These are phyloP conservation scores for Trichoderma gamsii DNA, from an alignment of 495 filamentous ascomycete species.

Conservation along the genomic window DNA sequence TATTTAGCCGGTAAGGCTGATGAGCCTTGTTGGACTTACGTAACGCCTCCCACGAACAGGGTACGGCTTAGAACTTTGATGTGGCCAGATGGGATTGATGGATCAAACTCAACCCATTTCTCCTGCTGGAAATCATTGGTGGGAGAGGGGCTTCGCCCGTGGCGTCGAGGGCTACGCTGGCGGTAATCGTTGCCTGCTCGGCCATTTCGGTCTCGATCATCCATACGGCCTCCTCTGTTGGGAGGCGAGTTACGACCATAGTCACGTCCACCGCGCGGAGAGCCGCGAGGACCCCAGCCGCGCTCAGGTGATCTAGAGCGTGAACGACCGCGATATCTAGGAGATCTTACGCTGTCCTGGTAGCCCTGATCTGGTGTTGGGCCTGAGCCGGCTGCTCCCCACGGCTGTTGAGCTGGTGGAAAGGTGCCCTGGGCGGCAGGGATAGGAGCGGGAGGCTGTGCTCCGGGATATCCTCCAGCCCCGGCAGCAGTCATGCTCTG, in stretches of 20 bases:
- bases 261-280: slow-evolving; percentile 35
- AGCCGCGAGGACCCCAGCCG: slow-evolving; percentile 48
- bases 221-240: slow-evolving; percentile 40
- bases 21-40: slow-evolving; percentile 50
- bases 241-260: slow-evolving; percentile 46
- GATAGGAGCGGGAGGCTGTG: slow-evolving; percentile 26
- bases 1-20: slow-evolving; percentile 18
- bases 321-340: slow-evolving; percentile 64
- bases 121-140: slow-evolving; percentile 31
- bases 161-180: slow-evolving; percentile 71
- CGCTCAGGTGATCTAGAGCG: slow-evolving; percentile 65
- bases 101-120: slow-evolving; percentile 80
- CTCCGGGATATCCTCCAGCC: slow-evolving; percentile 18
- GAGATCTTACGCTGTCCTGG: slow-evolving; percentile 45
- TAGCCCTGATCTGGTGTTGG: slow-evolving; percentile 34
- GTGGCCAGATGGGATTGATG: slow-evolving; percentile 58
- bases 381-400: slow-evolving; percentile 20
- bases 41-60: slow-evolving; percentile 93
- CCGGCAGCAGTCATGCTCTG: slow-evolving; percentile 34
- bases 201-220: slow-evolving; percentile 48
- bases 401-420: slow-evolving; percentile 1
- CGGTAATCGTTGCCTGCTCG: slow-evolving; percentile 64
- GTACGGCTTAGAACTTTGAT: slow-evolving; percentile 96
- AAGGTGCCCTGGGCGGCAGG: slow-evolving; percentile 15
- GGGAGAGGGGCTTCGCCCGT: slow-evolving; percentile 56